Evolutionary conservation across 1,284 basidiomycete genomes (phyloP).

Genomic region (Amylostereum areolatum): DNA sequence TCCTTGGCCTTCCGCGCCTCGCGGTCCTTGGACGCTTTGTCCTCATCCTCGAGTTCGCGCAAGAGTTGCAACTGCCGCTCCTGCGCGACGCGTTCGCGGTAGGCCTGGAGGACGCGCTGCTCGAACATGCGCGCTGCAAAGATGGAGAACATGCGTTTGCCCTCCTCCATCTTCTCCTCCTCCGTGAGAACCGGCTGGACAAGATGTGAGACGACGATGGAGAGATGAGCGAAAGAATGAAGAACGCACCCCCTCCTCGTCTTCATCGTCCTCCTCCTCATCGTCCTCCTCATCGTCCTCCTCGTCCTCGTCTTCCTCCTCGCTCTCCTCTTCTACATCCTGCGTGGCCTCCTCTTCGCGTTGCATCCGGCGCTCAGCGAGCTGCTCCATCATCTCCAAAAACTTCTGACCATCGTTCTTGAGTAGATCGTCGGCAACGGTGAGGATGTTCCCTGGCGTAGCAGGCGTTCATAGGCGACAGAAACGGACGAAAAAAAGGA

Average conservation of each 20-base stretch:
- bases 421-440: conserved; percentile 97
- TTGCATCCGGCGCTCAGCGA: conserved; percentile 90
- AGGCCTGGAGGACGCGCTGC: conserved; percentile 81
- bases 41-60: conserved; percentile 54
- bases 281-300: conserved; percentile 29
- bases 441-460: conserved; percentile 81
- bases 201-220: conserved; percentile 9
- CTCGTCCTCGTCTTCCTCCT: conserved; percentile 31
- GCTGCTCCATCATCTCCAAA: conserved; percentile 99
- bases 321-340: conserved; percentile 50
- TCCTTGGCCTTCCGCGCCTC: conserved; percentile 95
- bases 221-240: conserved; percentile 5
- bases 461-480: conserved; percentile 25
- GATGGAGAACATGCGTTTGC: conserved; percentile 98
- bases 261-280: conserved; percentile 30
- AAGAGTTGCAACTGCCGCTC: conserved; percentile 51
- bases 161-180: conserved; percentile 97
- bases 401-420: conserved; percentile 99
- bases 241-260: conserved; percentile 21
- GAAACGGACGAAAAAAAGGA: conserved; percentile 4
- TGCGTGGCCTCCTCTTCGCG: conserved; percentile 88
- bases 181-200: conserved; percentile 61
- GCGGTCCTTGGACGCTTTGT: conserved; percentile 54
- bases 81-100: conserved; percentile 34
- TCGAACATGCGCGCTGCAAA: conserved; percentile 99